Conservation (phyloP, 2,329 filamentous ascomycete species). For the Neopestalotiopsis sp. region DNA sequence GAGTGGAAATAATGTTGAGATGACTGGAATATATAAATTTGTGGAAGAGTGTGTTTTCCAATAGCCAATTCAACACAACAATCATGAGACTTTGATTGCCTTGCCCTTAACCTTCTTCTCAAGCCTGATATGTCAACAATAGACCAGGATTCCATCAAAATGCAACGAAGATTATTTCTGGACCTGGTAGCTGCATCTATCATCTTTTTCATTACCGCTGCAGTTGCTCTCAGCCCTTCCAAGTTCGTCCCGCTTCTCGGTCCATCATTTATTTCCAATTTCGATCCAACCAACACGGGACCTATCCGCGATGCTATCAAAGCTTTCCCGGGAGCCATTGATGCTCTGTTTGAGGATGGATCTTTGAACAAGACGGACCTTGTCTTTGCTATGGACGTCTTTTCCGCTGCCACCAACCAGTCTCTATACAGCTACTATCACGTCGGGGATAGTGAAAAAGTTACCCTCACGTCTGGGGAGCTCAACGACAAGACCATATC, state of each 20-base stretch:
- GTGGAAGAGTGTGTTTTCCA: background rate
- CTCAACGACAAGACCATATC: conserved; percentile 11
- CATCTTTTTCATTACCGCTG: background rate
- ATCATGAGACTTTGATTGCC: background rate
- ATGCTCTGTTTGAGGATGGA: background rate
- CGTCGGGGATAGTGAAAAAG: background rate
- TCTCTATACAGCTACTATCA: conserved; percentile 8
- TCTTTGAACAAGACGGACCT: conserved; percentile 3
- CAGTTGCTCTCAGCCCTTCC: background rate
- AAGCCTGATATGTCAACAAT: background rate
- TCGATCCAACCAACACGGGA: background rate
- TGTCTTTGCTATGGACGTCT: background rate
- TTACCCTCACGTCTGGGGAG: background rate
- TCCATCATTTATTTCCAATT: conserved; percentile 6
- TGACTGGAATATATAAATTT: background rate
- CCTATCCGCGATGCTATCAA: background rate
- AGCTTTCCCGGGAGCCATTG: background rate
- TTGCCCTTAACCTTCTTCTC: too few species aligned
- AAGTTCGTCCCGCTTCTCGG: background rate
- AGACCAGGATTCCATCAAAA: background rate
- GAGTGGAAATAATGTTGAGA: background rate
- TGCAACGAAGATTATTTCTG: background rate
- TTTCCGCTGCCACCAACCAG: conserved; percentile 3
- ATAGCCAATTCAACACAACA: background rate
- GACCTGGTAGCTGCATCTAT: background rate